Evolutionary conservation across 345 rosid genomes (phyloP).

Genomic region (Moricandia moricandioides): DNA sequence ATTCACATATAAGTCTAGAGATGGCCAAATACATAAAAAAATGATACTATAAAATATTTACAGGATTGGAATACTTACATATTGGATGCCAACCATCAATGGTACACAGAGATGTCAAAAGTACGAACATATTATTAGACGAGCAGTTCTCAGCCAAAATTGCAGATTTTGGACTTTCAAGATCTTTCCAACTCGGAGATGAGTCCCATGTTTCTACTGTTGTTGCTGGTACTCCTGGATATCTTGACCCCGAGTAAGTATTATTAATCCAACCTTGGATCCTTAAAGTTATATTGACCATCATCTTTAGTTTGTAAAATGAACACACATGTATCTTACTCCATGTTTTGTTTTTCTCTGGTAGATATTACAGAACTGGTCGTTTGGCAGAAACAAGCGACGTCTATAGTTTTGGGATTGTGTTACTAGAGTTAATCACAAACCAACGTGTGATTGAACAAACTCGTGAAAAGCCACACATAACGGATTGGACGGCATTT

Average conservation of each 20-base stretch:
- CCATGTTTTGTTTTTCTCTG: background rate
- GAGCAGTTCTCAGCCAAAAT: conserved; percentile 39
- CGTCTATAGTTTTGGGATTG: conserved; percentile 51
- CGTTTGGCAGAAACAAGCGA: conserved; percentile 44
- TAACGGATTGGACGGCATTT: conserved; percentile 36
- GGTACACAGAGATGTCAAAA: conserved; percentile 10
- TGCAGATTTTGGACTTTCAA: conserved; percentile 17
- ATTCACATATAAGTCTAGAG: background rate
- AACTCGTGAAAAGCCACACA: conserved; percentile 12
- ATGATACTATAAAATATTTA: too few relatives aligned
- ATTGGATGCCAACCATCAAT: background rate
- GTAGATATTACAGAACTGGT: conserved; percentile 26
- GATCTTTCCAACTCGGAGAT: conserved; percentile 13
- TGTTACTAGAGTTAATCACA: conserved; percentile 46
- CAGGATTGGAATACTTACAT: conserved; percentile 13
- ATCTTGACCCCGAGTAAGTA: conserved; percentile 32
- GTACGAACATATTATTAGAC: conserved; percentile 23
- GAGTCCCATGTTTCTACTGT: background rate
- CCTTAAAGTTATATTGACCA: background rate
- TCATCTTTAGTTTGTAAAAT: background rate
- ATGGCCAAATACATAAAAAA: background rate
- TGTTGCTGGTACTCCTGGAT: conserved; percentile 30
- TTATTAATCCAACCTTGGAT: background rate
- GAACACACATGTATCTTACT: background rate
- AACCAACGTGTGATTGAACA: conserved; percentile 36